Conservation (phyloP, 371 early-diverging fungal species). For the Rhizopus sp. region DNA sequence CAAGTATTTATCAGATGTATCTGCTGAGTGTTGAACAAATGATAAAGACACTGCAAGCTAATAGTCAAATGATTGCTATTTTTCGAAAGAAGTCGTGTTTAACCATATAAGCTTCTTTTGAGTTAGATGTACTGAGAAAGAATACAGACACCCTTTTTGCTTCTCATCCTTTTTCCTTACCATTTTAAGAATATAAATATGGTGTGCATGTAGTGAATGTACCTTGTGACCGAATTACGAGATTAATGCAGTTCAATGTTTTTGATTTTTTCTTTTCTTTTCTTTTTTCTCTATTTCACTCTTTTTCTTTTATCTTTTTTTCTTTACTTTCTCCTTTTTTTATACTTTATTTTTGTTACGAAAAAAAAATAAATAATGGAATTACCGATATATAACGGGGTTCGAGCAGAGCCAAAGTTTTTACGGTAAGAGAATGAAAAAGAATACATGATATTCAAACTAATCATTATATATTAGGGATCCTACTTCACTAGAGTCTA, state of each 20-base stretch:
- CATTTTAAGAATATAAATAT: background rate
- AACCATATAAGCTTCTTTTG: too few species aligned
- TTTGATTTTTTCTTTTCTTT: conserved; percentile 3
- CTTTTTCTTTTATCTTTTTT: conserved; percentile 5
- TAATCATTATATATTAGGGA: conserved; percentile 35
- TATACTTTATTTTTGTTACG: conserved; percentile 1
- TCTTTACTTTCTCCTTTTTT: background rate
- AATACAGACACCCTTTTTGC: conserved; percentile 10
- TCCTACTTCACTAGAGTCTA: conserved; percentile 62
- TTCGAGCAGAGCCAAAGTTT: conserved; percentile 54
- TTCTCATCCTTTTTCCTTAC: conserved; percentile 1
- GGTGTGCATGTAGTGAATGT: background rate
- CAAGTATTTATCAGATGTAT: too few species aligned
- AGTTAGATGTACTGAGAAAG: too few species aligned
- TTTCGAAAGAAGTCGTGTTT: too few species aligned
- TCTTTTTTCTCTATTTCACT: conserved; percentile 1
- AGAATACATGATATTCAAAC: background rate
- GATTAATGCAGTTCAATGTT: conserved; percentile 1
- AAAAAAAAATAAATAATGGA: conserved; percentile 10
- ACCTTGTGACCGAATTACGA: background rate
- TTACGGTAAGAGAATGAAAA: conserved; percentile 28
- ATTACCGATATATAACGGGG: conserved; percentile 36
- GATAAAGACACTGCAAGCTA: too few species aligned
- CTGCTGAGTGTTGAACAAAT: too few species aligned
- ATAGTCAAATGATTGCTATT: too few species aligned